Evolutionary conservation across 2,329 filamentous ascomycete genomes (phyloP).

Genomic region (Claviceps africana): DNA sequence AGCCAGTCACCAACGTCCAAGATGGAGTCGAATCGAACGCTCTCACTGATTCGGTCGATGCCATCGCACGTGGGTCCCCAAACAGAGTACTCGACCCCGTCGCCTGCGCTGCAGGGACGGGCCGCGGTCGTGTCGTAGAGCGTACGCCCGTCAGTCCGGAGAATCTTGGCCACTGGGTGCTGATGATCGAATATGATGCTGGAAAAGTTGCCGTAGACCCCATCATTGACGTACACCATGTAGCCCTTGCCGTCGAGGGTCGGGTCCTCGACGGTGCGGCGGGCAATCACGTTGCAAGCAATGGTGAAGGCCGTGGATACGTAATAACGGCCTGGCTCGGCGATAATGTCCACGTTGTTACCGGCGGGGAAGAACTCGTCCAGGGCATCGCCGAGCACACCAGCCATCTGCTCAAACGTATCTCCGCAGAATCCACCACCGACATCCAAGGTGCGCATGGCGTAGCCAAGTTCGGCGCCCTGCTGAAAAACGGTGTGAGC

Average conservation of each 20-base stretch:
- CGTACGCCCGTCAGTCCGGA: conserved; percentile 47
- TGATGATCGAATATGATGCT: conserved; percentile 99
- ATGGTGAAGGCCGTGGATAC: conserved; percentile 87
- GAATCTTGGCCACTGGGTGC: conserved; percentile 69
- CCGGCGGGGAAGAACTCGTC: conserved; percentile 75
- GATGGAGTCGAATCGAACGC: conserved; percentile 59
- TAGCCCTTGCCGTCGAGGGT: conserved; percentile 55
- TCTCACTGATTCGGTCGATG: conserved; percentile 84
- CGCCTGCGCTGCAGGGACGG: conserved; percentile 29
- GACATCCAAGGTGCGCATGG: conserved; percentile 79
- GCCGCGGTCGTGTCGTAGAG: conserved; percentile 42
- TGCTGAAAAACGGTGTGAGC: conserved; percentile 82
- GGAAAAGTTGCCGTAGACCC: conserved; percentile 95
- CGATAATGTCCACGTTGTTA: conserved; percentile 67
- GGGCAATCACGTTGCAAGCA: conserved; percentile 89
- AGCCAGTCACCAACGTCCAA: conserved; percentile 94
- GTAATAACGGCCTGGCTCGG: conserved; percentile 93
- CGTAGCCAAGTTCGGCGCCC: conserved; percentile 60
- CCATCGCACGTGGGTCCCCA: conserved; percentile 98
- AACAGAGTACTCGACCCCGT: conserved; percentile 73
- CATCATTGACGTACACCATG: conserved; percentile 97
- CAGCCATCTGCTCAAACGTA: conserved; percentile 82
- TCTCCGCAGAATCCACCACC: conserved; percentile 87
- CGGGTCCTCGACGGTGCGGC: conserved; percentile 71
- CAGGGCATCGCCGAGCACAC: conserved; percentile 62